Evolutionary conservation across 805 yeast genomes (phyloP).

Genomic region (Sugiyamaella marilandica): DNA sequence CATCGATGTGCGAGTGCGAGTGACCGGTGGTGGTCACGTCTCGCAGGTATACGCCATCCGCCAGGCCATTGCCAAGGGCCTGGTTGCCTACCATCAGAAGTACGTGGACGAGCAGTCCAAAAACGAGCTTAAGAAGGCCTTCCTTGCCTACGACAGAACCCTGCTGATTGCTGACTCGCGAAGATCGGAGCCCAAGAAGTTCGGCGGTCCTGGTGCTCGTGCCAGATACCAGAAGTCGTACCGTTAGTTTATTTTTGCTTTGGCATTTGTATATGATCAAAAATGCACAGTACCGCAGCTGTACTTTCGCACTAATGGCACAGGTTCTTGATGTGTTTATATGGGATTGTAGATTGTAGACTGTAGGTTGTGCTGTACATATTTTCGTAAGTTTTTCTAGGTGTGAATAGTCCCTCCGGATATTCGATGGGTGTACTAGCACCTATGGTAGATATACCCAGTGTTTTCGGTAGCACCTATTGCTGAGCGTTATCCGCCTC

Average conservation of each 20-base stretch:
- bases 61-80: slow-evolving; percentile 99
- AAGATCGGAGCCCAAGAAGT: slow-evolving; percentile 99
- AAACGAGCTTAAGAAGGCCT: slow-evolving; percentile 98
- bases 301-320: background rate
- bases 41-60: slow-evolving; percentile 99
- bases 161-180: slow-evolving; percentile 98
- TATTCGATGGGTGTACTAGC: too few relatives aligned
- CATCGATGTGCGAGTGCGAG: slow-evolving; percentile 98
- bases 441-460: too few relatives aligned
- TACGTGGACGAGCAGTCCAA: slow-evolving; percentile 99
- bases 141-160: slow-evolving; percentile 98
- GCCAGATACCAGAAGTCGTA: slow-evolving; percentile 99
- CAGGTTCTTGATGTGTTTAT: background rate
- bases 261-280: slow-evolving; percentile 1
- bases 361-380: too few relatives aligned
- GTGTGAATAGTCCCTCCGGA: too few relatives aligned
- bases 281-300: background rate
- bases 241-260: slow-evolving; percentile 58
- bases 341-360: background rate
- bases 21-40: slow-evolving; percentile 99
- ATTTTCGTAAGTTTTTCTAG: too few relatives aligned
- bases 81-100: slow-evolving; percentile 99
- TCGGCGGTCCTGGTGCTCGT: slow-evolving; percentile 99
- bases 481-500: too few relatives aligned
- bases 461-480: too few relatives aligned